Base-by-base conservation (phyloP, 352 stramenopile species). In the Pythium brachiatum region DNA sequence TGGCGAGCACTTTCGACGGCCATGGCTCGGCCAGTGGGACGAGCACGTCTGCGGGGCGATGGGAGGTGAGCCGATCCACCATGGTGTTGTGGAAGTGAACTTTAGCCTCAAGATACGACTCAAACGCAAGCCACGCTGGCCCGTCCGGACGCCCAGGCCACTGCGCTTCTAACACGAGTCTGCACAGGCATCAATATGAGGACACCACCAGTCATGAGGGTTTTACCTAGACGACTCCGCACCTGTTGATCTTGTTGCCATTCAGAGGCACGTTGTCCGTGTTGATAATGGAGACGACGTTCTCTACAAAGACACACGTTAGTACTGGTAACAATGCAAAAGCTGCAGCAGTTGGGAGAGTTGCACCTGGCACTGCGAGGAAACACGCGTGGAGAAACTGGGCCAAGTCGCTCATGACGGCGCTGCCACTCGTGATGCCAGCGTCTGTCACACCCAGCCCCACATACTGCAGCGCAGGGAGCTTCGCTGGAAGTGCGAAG, bases 61-160 rank as follows among this genome's bases (percentile, higher is more conserved):
- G 77, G 3, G 69, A 76, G 32, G 79, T 90, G 11, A 95, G 66
- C 6, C 86, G 72, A 36, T 93, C 86, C 12, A 95, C 86, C 82
- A 95, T 93, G 1, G 83, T 88, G 64, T 91, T 93, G 73, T 95
- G 82, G 43, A 91, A 95, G n/a, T 79, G 71, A 48, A 92, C 81
- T 2, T 80, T 78, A 12, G 64, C 27, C 1, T 60, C 44, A 20
- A 90, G 21, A 50, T 88, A 89, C 7, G 36, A 34, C 5, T 39
- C 53, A 52, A 90, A 86, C 9, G 58, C 46, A 13, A 55, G 15
- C 55, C 55, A 62, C 13, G 55, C 29, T 46, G 53, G 15, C 1
- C 54, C 27, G n/a, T 74, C 68, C 23, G 72, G 69, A 2, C 64
- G 51, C 12, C 26, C 59, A 16, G 59, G 26, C 69, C 68, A 79